Evolutionary conservation across 169 alveolate species (phyloP).

Genomic region (Cytauxzoon felis): DNA sequence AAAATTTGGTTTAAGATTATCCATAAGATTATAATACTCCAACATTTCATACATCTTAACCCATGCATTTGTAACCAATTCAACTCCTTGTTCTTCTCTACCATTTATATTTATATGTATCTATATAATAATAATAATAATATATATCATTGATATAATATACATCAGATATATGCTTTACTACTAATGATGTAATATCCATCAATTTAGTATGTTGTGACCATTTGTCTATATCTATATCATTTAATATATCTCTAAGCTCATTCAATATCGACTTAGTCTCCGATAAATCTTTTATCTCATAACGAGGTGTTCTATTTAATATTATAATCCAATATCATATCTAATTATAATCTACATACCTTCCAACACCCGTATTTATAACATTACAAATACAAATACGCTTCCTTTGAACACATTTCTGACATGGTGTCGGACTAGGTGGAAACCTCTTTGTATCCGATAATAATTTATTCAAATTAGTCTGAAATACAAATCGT

Average conservation of each 20-base stretch:
- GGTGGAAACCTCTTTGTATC: conserved; percentile 55
- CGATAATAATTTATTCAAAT: conserved; percentile 34
- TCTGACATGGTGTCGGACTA: conserved; percentile 62
- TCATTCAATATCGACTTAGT: conserved; percentile 59
- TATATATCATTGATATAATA: conserved; percentile 29
- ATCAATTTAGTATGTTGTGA: conserved; percentile 56
- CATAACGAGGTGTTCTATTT: conserved; percentile 49
- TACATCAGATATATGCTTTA: conserved; percentile 44
- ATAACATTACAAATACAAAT: conserved; percentile 63
- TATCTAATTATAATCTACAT: not conserved
- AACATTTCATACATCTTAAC: conserved; percentile 69
- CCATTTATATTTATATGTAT: conserved; percentile 41
- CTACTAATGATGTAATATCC: conserved; percentile 54
- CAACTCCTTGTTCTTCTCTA: conserved; percentile 62
- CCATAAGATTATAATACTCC: conserved; percentile 63
- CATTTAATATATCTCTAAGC: conserved; percentile 64
- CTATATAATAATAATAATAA: conserved; percentile 21
- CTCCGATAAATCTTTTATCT: conserved; percentile 62
- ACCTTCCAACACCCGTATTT: conserved; percentile 62
- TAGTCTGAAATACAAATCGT: conserved; percentile 53
- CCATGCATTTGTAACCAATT: conserved; percentile 74
- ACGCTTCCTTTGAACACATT: conserved; percentile 55
- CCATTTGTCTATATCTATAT: conserved; percentile 68
- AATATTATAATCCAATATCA: not conserved
- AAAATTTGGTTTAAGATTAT: conserved; percentile 52